These are phyloP conservation scores for Hibiscus mutabilis DNA, from an alignment of 345 rosid species.

Conservation along the genomic window DNA sequence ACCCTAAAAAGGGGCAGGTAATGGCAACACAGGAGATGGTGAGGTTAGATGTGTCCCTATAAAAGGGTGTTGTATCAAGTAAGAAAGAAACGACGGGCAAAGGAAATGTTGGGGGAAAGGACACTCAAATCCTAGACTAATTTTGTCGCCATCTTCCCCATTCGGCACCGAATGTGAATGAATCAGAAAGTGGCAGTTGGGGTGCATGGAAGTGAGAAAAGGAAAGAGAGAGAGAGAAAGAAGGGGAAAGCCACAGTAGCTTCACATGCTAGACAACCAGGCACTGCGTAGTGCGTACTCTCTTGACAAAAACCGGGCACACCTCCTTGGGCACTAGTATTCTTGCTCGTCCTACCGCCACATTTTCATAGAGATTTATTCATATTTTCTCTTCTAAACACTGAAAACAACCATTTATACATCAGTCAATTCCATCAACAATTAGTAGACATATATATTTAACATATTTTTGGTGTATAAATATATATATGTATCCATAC, in stretches of 20 bases:
- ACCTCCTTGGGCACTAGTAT: neutral
- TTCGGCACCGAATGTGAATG: constrained; percentile 19
- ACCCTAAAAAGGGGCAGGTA: neutral
- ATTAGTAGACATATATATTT: too few relatives aligned
- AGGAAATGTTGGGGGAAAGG: neutral
- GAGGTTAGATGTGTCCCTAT: constrained; percentile 8
- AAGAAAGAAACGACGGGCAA: neutral
- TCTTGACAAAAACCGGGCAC: constrained; percentile 39
- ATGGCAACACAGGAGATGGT: neutral
- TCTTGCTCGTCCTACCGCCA: neutral
- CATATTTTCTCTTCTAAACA: neutral
- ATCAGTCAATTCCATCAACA: neutral
- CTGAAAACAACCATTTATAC: neutral
- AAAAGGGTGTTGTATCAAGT: constrained; percentile 3
- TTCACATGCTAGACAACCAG: constrained; percentile 68
- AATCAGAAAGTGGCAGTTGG: constrained; percentile 41
- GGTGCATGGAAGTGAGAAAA: constrained; percentile 18
- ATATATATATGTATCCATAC: too few relatives aligned
- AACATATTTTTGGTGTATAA: too few relatives aligned
- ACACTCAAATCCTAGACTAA: constrained; percentile 19
- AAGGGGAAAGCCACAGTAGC: constrained; percentile 20
- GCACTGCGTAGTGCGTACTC: constrained; percentile 45
- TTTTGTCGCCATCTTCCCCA: constrained; percentile 28
- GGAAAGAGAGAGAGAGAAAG: neutral
- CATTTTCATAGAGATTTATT: neutral